Conservation (phyloP, 2,329 filamentous ascomycete species). For the Cercospora sp. region DNA sequence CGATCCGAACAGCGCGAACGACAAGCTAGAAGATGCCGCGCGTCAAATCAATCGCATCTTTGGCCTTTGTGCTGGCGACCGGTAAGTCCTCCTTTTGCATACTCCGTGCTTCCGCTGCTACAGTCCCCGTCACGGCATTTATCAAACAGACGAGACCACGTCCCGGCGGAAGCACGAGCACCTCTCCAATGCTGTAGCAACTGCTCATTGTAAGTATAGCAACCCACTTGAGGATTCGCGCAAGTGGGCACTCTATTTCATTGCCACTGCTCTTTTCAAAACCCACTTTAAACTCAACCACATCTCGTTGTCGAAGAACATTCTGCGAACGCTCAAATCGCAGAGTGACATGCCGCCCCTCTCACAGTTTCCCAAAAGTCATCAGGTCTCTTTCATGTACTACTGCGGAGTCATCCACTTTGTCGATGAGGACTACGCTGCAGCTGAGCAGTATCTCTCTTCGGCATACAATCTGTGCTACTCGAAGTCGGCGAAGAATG, state of each 20-base stretch:
- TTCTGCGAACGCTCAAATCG: slow-evolving; percentile 79
- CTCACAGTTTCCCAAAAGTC: slow-evolving; percentile 78
- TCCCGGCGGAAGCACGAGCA: neutral
- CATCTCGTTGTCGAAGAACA: slow-evolving; percentile 83
- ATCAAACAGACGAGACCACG: neutral
- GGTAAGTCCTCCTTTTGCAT: slow-evolving; percentile 56
- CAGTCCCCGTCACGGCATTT: neutral
- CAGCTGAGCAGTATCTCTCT: slow-evolving; percentile 78
- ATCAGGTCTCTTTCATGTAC: slow-evolving; percentile 94
- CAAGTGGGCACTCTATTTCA: slow-evolving; percentile 97
- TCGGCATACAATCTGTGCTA: slow-evolving; percentile 83
- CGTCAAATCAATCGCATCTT: slow-evolving; percentile 91
- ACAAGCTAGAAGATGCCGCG: slow-evolving; percentile 86
- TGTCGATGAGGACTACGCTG: slow-evolving; percentile 84
- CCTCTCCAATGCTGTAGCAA: slow-evolving; percentile 12
- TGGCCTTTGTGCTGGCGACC: slow-evolving; percentile 82
- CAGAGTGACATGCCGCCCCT: slow-evolving; percentile 72
- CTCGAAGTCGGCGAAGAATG: slow-evolving; percentile 67
- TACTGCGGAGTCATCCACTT: slow-evolving; percentile 94
- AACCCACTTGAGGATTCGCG: slow-evolving; percentile 82
- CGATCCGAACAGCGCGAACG: slow-evolving; percentile 71
- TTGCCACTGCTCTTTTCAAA: slow-evolving; percentile 94
- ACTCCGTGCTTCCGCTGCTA: neutral
- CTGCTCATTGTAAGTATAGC: slow-evolving; percentile 49
- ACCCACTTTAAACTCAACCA: slow-evolving; percentile 91